Evolutionary conservation across 192 early-diverging fungal genomes (phyloP).

Genomic region (Backusella mclennaniae): DNA sequence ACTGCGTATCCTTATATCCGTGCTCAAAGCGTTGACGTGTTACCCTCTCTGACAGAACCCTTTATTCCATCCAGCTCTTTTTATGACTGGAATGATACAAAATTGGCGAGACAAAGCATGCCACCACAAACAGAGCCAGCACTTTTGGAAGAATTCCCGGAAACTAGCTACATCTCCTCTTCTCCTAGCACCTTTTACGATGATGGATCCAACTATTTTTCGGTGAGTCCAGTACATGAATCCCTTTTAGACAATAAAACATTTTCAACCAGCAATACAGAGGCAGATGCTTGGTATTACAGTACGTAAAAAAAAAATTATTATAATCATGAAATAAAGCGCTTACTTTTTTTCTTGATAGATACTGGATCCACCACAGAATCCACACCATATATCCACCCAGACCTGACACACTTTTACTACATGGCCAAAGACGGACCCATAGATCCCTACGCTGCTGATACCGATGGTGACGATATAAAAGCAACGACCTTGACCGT

Average conservation of each 20-base stretch:
- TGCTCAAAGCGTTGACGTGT: neutral
- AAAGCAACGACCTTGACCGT: conserved; percentile 47
- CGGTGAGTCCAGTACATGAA: neutral
- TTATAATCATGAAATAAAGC: neutral
- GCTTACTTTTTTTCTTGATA: neutral
- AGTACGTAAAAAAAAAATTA: neutral
- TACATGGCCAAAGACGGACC: neutral
- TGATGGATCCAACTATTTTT: neutral
- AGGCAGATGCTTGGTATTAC: neutral
- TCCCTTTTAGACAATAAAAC: neutral
- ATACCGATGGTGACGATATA: conserved; percentile 9
- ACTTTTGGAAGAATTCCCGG: neutral
- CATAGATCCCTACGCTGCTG: neutral
- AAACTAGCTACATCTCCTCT: neutral
- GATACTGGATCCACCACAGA: neutral
- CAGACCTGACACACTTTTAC: neutral
- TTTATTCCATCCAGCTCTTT: neutral
- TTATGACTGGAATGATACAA: neutral
- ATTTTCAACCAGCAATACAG: neutral
- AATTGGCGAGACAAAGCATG: neutral
- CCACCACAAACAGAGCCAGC: neutral
- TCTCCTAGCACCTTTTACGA: neutral
- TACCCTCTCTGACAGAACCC: neutral
- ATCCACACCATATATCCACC: neutral
- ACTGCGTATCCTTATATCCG: neutral